Evolutionary conservation across 352 stramenopile genomes (phyloP), one percentile per base, ranked within the genome.

Genomic region (Pythium aristosporum): DNA sequence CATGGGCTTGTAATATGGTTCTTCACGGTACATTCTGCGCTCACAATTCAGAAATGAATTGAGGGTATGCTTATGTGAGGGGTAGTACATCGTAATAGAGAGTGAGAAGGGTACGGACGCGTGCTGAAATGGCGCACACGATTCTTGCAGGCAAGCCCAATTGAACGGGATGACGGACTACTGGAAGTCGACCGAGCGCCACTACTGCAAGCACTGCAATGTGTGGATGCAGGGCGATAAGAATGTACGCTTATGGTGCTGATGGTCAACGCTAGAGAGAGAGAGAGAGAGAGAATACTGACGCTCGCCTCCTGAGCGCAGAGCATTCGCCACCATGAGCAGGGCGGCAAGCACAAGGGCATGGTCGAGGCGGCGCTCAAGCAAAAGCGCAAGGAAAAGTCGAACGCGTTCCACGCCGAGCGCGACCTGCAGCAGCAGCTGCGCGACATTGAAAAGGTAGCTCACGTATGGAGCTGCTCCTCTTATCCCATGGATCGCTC

Each of bases 131-230:
- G 44, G 20, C n/a, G n/a, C n/a, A 46, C 36, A 64, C 25, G 3
- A 30, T 30, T 30, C 25, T 49, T 41, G 47, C n/a, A 1, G n/a
- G 50, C 30, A 57, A 25, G 6, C 6, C 15, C 5, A 46, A 39
- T 39, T 39, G 34, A 46, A 11, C 21, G 32, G 3, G 12, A 92
- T 92, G 84, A 68, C 68, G 63, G 84, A 88, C 73, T 85, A 87
- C 52, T 85, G 79, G 77, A 74, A 77, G 65, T 89, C 79, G 2
- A 69, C 69, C 15, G 80, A 93, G 73, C 76, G 80, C 42, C 81
- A 96, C 59, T 91, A 86, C 65, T 96, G 87, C 84, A 89, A 89
- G 74, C 91, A 82, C 61, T 96, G 87, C 84, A 94, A 96, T 87
- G 80, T 76, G 52, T 96, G 87, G 87, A 89, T 89, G 73, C 85